These are phyloP conservation scores for Paraurostyla sp. DNA, from an alignment of 73 alveolate species.

Conservation along the genomic window DNA sequence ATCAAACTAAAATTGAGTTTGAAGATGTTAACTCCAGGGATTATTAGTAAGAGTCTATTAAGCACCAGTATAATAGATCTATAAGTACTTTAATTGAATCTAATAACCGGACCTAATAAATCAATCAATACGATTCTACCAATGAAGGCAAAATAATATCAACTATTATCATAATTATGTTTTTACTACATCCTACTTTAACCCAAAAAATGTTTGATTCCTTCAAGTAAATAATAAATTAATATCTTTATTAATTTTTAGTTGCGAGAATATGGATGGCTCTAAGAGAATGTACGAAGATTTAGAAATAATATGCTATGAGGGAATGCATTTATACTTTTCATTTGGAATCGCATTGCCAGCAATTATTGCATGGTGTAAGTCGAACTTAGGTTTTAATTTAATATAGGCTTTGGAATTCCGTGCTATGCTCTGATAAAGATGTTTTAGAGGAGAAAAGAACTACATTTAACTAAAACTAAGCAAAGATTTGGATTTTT, in stretches of 20 bases:
- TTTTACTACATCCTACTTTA: slow-evolving; percentile 33
- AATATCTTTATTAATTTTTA: background rate
- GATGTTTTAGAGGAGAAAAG: background rate
- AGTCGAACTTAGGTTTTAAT: background rate
- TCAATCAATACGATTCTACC: background rate
- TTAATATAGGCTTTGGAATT: slow-evolving; percentile 21
- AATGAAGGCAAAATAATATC: background rate
- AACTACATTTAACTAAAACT: background rate
- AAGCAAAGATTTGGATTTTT: slow-evolving; percentile 56
- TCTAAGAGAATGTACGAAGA: slow-evolving; percentile 9
- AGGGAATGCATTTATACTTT: background rate
- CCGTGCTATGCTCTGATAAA: background rate
- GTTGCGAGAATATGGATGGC: slow-evolving; percentile 32
- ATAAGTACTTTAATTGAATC: background rate
- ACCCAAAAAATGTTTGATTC: slow-evolving; percentile 8
- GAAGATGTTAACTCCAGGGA: no score
- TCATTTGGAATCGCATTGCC: background rate
- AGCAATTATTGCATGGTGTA: background rate
- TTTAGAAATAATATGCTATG: background rate
- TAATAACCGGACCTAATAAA: background rate
- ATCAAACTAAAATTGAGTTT: no score
- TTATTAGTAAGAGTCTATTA: no score
- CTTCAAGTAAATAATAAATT: background rate
- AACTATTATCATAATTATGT: slow-evolving; percentile 19
- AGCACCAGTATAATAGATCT: no score